Conservation (phyloP, 257 asterid species). For the Anisodus tanguticus region DNA sequence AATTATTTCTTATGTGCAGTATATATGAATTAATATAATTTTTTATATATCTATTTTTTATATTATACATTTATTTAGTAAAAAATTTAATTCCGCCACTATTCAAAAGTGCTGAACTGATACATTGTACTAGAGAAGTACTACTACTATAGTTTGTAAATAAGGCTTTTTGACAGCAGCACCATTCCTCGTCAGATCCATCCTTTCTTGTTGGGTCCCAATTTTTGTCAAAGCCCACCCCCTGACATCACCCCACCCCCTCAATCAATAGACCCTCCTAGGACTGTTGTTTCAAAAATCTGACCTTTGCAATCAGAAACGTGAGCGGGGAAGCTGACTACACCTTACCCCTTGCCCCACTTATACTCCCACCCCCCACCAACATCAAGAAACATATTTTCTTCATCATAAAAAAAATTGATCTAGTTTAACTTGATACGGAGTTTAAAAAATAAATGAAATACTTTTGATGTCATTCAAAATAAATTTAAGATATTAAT, state of each 20-base stretch:
- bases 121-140: not conserved
- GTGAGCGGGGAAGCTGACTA: no score
- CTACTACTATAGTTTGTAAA: not conserved
- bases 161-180: constrained; percentile 29
- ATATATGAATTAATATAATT: not conserved
- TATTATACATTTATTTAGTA: not conserved
- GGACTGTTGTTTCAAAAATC: no score
- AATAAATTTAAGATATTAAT: no score
- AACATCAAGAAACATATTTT: not conserved
- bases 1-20: not conserved
- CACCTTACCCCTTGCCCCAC: no score
- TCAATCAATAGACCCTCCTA: not conserved
- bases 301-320: no score
- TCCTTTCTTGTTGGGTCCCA: constrained; percentile 44
- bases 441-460: no score
- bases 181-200: constrained; percentile 46
- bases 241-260: not conserved
- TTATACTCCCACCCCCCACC: no score
- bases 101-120: not conserved
- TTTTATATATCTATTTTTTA: not conserved
- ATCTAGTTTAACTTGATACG: no score
- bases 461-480: no score
- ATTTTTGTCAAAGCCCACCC: constrained; percentile 23
- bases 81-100: not conserved
- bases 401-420: no score